Evolutionary conservation across 768 basidiomycete genomes (phyloP), one percentile per base, ranked within the genome.

Genomic region (Pleurotus tuber-regium): DNA sequence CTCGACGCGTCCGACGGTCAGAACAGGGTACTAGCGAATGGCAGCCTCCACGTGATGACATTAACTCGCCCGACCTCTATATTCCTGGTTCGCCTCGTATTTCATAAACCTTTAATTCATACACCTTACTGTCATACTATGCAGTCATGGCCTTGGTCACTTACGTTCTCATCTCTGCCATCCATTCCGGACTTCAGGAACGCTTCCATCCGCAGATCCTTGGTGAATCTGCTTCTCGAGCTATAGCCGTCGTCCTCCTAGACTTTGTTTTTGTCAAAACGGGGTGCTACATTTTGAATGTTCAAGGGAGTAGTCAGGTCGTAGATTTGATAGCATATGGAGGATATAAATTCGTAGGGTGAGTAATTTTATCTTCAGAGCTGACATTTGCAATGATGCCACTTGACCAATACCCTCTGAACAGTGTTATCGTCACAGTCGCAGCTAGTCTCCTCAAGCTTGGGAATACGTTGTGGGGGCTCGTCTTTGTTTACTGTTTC

Each of bases 291-390:
- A 72, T 98, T 43, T 80, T 98, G 43, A 93, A 92, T 54, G 92
- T 98, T 2, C 80, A 86, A 54, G 86, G 85, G 2, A 70, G 77
- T 4, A 71, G 70, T 18, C 87, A 89, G 40, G 79, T 90, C 19
- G 77, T 89, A 4, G 93, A 97, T 62, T 69, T 98, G 42, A 70
- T 97, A 25, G 90, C 95, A 0, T 98, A 98, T 63, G 89, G 87
- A 4, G 96, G 97, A 0, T 98, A 98, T 72, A 98, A 99, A 64
- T 98, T 99, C 60, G 91, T 98, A 24, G 96, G 92, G 92, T 93
- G 57, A 24, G 84, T 71, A 12, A 23, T 52, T 14, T 18, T 10
- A 24, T 30, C 16, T 14, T 26, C 11, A 14, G n/a, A 38, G 35
- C 7, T 19, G 6, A 14, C n/a, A 38, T 38, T 7, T 8, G 35